Percentiles rank a stretch among this genome's conserved stretches.
Conservation (phyloP, 2,329 filamentous ascomycete species). For the Epichloe sp. region DNA sequence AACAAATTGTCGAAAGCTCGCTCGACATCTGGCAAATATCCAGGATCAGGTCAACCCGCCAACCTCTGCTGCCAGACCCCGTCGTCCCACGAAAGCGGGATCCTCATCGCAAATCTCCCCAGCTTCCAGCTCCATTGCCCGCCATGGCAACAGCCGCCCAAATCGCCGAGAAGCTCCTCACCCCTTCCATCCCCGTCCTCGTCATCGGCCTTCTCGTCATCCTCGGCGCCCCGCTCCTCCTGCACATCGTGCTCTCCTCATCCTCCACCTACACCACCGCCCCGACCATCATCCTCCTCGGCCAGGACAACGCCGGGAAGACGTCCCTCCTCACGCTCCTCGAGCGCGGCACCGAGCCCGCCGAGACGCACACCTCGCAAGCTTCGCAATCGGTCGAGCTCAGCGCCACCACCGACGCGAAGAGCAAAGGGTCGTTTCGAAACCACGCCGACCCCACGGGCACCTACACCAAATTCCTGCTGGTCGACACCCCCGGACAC, state of each 20-base stretch:
- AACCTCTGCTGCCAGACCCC: too few relatives aligned
- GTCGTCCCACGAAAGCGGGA: too few relatives aligned
- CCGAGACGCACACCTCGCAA: constrained; percentile 44
- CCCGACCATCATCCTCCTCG: constrained; percentile 68
- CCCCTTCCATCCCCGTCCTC: constrained; percentile 49
- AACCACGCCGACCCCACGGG: constrained; percentile 43
- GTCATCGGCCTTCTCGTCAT: constrained; percentile 57
- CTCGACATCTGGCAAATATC: too few relatives aligned
- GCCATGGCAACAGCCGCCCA: constrained; percentile 25
- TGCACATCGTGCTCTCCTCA: constrained; percentile 64
- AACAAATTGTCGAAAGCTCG: too few relatives aligned
- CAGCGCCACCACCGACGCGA: constrained; percentile 34
- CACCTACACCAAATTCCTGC: constrained; percentile 54
- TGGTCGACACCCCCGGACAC: constrained; percentile 83
- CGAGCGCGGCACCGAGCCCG: constrained; percentile 36
- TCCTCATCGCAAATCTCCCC: too few relatives aligned
- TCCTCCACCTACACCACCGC: constrained; percentile 50
- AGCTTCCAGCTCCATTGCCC: background rate
- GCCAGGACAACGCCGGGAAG: constrained; percentile 75
- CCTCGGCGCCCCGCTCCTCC: constrained; percentile 58
- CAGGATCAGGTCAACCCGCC: too few relatives aligned
- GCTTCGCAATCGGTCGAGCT: constrained; percentile 38
- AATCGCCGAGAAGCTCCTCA: constrained; percentile 40
- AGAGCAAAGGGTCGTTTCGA: constrained; percentile 31
- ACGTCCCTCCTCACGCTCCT: constrained; percentile 72